Conservation (phyloP, 805 yeast genomes). For the Lipomyces starkeyi region DNA sequence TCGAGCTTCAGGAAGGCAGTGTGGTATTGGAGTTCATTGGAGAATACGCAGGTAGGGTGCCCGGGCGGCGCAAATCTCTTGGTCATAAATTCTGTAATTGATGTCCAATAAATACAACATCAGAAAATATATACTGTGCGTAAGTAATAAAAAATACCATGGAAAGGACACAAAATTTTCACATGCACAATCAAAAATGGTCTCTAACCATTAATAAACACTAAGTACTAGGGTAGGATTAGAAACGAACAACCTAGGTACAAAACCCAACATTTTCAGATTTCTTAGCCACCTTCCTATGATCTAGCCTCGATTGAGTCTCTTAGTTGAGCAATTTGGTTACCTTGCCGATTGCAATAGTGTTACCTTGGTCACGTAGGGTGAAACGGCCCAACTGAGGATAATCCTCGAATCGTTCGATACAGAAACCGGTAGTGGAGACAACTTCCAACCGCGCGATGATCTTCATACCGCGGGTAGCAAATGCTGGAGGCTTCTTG, state of each 20-base stretch:
- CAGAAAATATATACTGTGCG: not conserved
- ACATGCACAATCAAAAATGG: not conserved
- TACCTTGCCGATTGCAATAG: constrained; percentile 98
- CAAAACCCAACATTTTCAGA: not conserved
- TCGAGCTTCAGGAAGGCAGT: not conserved
- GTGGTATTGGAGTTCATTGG: not conserved
- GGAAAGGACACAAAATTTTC: not conserved
- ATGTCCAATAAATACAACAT: not conserved
- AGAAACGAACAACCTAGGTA: not conserved
- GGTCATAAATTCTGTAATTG: not conserved
- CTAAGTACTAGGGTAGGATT: not conserved
- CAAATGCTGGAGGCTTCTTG: constrained; percentile 97
- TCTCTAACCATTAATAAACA: not conserved
- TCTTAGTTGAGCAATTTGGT: constrained; percentile 68
- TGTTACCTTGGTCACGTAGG: constrained; percentile 96
- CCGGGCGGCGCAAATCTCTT: not conserved
- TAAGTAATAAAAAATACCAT: not conserved
- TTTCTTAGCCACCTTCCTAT: not conserved
- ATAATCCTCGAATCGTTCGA: constrained; percentile 88
- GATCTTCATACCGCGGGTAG: constrained; percentile 98
- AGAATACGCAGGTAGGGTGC: not conserved
- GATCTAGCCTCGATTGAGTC: not conserved
- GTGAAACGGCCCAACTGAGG: constrained; percentile 98
- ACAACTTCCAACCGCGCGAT: constrained; percentile 84
- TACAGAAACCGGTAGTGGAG: constrained; percentile 79